These are phyloP conservation scores for Aspergillus terreus DNA, from an alignment of 2,329 filamentous ascomycete species.

Conservation along the genomic window DNA sequence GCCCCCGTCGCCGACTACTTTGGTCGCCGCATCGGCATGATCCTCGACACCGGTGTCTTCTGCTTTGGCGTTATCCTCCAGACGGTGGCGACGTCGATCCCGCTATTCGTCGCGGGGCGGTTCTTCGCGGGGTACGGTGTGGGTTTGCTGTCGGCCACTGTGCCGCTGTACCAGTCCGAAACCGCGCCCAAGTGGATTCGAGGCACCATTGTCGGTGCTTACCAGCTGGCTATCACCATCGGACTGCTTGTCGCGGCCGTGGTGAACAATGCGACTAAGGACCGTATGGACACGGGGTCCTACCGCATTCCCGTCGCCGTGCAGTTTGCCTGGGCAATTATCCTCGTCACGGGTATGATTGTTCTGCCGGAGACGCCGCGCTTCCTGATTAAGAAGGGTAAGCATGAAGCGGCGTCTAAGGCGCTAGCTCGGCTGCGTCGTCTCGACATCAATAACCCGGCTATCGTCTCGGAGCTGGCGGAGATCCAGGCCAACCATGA, in stretches of 20 bases:
- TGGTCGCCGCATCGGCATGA: constrained; percentile 43
- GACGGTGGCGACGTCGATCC: constrained; percentile 26
- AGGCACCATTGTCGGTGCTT: constrained; percentile 71
- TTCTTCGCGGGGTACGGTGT: constrained; percentile 57
- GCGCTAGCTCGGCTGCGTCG: constrained; percentile 67
- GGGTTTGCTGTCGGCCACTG: constrained; percentile 71
- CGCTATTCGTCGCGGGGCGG: constrained; percentile 47
- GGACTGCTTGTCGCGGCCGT: constrained; percentile 70
- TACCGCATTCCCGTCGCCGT: constrained; percentile 78
- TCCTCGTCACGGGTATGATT: constrained; percentile 68
- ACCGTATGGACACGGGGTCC: constrained; percentile 57
- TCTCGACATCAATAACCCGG: constrained; percentile 61
- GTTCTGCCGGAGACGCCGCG: constrained; percentile 79
- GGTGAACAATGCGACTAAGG: constrained; percentile 67
- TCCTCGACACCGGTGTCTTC: constrained; percentile 30
- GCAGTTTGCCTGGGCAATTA: constrained; percentile 75
- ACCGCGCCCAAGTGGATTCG: constrained; percentile 69
- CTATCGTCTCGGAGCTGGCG: constrained; percentile 71
- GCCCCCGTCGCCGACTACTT: constrained; percentile 53
- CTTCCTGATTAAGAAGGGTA: constrained; percentile 75
- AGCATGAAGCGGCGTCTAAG: constrained; percentile 59
- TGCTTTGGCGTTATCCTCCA: constrained; percentile 35
- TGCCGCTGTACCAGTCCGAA: constrained; percentile 73
- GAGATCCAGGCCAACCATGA: constrained; percentile 87
- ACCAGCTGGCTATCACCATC: constrained; percentile 77